Evolutionary conservation across 345 rosid species (phyloP).

Genomic region (Eucalyptus tenuipes): DNA sequence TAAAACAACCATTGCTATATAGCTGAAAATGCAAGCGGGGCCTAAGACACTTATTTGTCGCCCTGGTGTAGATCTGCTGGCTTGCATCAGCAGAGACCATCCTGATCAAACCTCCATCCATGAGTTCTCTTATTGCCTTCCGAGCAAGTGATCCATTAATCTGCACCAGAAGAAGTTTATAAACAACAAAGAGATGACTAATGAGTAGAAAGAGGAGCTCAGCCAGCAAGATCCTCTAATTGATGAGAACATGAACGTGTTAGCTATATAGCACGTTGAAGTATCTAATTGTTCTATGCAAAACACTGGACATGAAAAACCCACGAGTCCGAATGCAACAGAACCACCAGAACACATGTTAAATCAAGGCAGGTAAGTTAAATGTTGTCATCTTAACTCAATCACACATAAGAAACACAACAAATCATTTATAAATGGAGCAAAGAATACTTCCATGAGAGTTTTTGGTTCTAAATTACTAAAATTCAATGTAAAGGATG

Average conservation of each 20-base stretch:
- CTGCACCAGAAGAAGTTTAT: background rate
- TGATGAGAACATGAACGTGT: no score
- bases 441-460: no score
- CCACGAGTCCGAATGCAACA: background rate
- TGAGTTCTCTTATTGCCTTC: constrained; percentile 60
- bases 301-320: background rate
- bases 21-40: no score
- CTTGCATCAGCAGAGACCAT: constrained; percentile 66
- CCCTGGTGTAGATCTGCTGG: constrained; percentile 78
- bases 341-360: background rate
- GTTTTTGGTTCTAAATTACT: no score
- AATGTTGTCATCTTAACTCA: no score
- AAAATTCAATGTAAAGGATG: no score
- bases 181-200: background rate
- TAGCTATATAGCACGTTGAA: no score
- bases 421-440: no score
- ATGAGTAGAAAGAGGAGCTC: background rate
- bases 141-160: constrained; percentile 64
- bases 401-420: no score
- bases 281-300: background rate
- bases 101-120: constrained; percentile 64
- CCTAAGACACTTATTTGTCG: constrained; percentile 35
- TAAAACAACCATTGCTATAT: background rate
- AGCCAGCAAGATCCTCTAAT: background rate
- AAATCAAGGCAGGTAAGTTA: no score